Conservation (phyloP, 768 basidiomycete species). For the Hericium rajendrae region DNA sequence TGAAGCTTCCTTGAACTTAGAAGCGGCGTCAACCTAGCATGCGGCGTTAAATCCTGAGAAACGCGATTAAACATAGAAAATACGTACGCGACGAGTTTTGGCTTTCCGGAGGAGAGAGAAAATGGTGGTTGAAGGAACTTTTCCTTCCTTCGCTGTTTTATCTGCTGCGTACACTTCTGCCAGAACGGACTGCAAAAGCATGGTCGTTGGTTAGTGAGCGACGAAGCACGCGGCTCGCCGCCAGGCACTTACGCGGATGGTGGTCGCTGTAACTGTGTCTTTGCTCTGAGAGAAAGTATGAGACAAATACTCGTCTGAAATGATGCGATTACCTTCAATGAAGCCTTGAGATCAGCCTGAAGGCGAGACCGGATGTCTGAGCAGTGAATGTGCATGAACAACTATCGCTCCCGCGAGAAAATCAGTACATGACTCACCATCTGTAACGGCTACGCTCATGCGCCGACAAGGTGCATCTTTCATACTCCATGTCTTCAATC, state of each 20-base stretch:
- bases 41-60: not conserved
- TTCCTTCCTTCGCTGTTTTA: constrained; percentile 36
- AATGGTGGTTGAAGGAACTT: constrained; percentile 39
- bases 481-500: no score
- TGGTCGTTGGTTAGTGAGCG: not conserved
- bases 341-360: constrained; percentile 43
- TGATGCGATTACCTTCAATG: constrained; percentile 50
- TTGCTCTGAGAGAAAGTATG: constrained; percentile 32
- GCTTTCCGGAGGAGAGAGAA: constrained; percentile 50
- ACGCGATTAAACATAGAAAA: not conserved
- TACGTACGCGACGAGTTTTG: constrained; percentile 45
- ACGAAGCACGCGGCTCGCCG: not conserved
- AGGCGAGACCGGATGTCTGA: constrained; percentile 47
- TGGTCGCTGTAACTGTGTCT: constrained; percentile 46
- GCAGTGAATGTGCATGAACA: constrained; percentile 51
- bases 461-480: not conserved
- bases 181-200: constrained; percentile 45
- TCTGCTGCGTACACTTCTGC: constrained; percentile 62
- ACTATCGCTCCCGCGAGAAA: constrained; percentile 40
- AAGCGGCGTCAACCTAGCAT: constrained; percentile 47
- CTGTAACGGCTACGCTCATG: not conserved
- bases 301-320: not conserved
- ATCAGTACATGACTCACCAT: constrained; percentile 25
- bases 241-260: constrained; percentile 31
- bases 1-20: constrained; percentile 45